Base-by-base conservation (phyloP, 805 yeast genomes). In the Kuraishia ogatae region DNA sequence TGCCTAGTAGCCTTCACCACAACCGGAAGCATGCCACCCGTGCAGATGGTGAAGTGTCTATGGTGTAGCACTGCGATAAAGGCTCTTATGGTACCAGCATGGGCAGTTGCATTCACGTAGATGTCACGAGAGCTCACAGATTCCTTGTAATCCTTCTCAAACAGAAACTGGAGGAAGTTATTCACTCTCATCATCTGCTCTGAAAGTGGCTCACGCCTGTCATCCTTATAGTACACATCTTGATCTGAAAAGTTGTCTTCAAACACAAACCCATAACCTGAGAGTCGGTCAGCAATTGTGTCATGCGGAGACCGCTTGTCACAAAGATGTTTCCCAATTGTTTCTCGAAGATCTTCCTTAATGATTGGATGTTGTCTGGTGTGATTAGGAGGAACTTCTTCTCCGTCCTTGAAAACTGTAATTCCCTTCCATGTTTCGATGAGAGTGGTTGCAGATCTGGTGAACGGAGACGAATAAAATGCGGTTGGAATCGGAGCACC, bases 11-110 rank as follows among this genome's bases (percentile, higher is more conserved):
- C 85, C 62, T 78, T 79, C 22, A 83, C 75, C 2, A 83, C 80
- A 29, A 80, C 71, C 2, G 84, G 83, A 15, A 84, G 79, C 74
- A 82, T 77, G n/a, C 85, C 85, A 7, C 88, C 87, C 1, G 88
- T 83, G 35, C 83, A 77, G 50, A 84, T 76, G 23, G 82, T 74
- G 61, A 82, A 78, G n/a, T 73, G 70, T 55, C 87, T 73, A 63
- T 84, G 88, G 2, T 75, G 72, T 53, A 78, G 61, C 1, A 77
- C 84, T 46, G 82, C 73, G 15, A 83, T 67, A 4, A 78, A 66
- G 26, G 81, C 73, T 54, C 79, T 69, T 39, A 82, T 82, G 50
- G 82, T 82, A 1, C 87, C 87, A 2, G 84, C 82, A 61, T 83
- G 87, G 21, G 85, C 79, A 1, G 87, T 80, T 29, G 79, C 69